Conservation (phyloP, 2,329 filamentous ascomycete genomes). For the Cordyceps fumosorosea region DNA sequence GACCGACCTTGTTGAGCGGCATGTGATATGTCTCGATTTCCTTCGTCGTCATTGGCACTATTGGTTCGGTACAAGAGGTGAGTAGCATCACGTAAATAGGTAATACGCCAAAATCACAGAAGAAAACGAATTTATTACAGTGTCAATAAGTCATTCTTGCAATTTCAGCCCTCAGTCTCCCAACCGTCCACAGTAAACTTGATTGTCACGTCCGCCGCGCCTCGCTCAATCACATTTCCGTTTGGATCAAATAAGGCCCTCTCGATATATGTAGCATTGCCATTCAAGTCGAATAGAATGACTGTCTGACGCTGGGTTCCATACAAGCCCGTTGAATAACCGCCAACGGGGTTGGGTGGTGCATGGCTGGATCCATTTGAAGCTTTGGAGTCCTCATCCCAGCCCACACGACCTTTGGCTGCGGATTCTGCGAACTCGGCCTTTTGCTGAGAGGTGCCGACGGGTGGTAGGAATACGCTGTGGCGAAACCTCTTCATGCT, state of each 20-base stretch:
- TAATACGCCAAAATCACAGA: too few species aligned
- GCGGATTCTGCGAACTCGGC: slow-evolving; percentile 19
- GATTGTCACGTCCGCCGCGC: slow-evolving; percentile 49
- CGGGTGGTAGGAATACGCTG: slow-evolving; percentile 48
- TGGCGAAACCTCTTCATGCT: neutral
- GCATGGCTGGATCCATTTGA: slow-evolving; percentile 22
- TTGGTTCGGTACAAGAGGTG: too few species aligned
- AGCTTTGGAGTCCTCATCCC: slow-evolving; percentile 10
- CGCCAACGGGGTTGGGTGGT: slow-evolving; percentile 21
- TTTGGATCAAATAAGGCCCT: slow-evolving; percentile 53
- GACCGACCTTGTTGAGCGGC: too few species aligned
- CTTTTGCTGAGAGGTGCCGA: slow-evolving; percentile 37
- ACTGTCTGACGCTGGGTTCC: slow-evolving; percentile 60
- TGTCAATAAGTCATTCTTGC: neutral
- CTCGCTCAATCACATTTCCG: slow-evolving; percentile 47
- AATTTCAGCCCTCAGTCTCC: slow-evolving; percentile 25
- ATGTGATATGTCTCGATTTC: too few species aligned
- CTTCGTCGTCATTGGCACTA: too few species aligned
- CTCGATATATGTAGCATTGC: slow-evolving; percentile 54
- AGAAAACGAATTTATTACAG: too few species aligned
- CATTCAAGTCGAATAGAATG: slow-evolving; percentile 56
- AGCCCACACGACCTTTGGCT: neutral
- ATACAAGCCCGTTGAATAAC: slow-evolving; percentile 54
- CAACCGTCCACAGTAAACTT: slow-evolving; percentile 51
- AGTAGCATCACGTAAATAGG: too few species aligned